A percentile compares a stretch with the other conserved stretches of the same genome.
Conservation (phyloP, 1,284 basidiomycete species). For the Fomitiporia mediterranea region DNA sequence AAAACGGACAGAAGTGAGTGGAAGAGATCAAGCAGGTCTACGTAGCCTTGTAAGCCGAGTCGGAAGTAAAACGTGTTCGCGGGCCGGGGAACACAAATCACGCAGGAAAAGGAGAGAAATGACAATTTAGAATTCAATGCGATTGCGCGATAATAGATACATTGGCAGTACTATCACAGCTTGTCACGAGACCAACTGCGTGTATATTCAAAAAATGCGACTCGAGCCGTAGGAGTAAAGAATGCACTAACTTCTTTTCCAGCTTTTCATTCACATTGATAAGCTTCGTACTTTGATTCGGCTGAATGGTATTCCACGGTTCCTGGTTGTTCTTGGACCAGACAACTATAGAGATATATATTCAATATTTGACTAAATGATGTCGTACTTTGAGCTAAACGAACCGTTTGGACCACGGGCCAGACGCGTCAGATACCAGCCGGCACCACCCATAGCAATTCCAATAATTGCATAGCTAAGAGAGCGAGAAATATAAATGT, state of each 20-base stretch:
- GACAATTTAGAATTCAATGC: slow-evolving; percentile 10
- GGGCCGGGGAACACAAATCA: slow-evolving; percentile 6
- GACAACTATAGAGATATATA: slow-evolving; percentile 45
- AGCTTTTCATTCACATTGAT: slow-evolving; percentile 67
- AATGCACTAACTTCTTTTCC: slow-evolving; percentile 51
- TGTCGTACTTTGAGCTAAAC: slow-evolving; percentile 25
- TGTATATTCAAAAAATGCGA: slow-evolving; percentile 19
- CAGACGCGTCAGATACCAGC: slow-evolving; percentile 70
- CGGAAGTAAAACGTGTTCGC: background rate
- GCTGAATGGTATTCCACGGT: slow-evolving; percentile 74
- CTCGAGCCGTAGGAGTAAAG: slow-evolving; percentile 4
- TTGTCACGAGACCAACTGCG: slow-evolving; percentile 67
- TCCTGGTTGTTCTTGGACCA: slow-evolving; percentile 79
- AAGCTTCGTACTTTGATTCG: slow-evolving; percentile 67
- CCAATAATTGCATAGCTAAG: slow-evolving; percentile 68
- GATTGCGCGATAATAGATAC: slow-evolving; percentile 19
- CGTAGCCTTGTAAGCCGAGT: background rate
- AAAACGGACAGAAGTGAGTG: slow-evolving; percentile 5
- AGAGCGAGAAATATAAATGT: slow-evolving; percentile 1
- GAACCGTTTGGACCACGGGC: slow-evolving; percentile 65
- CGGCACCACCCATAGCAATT: slow-evolving; percentile 55
- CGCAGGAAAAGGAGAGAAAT: background rate
- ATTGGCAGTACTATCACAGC: slow-evolving; percentile 30
- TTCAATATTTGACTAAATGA: slow-evolving; percentile 1
- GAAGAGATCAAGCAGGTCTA: slow-evolving; percentile 4